Conservation (phyloP, 768 basidiomycete genomes). For the Pisolithus tinctorius region DNA sequence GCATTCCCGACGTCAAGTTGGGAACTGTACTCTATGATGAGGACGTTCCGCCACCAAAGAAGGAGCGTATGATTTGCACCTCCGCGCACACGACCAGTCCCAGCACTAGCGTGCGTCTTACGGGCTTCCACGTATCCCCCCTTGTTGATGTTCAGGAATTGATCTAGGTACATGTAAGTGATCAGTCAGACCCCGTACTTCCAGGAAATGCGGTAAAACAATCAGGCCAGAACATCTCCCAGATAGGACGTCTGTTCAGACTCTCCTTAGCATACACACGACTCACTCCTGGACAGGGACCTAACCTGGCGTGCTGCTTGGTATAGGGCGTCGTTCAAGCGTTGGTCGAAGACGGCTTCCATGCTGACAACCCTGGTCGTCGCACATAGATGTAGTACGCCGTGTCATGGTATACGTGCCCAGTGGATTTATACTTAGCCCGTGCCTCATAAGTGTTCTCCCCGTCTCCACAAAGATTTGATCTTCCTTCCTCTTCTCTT, state of each 20-base stretch:
- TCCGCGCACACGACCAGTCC: slow-evolving; percentile 67
- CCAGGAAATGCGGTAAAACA: background rate
- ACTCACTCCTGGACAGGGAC: slow-evolving; percentile 60
- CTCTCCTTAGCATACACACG: slow-evolving; percentile 82
- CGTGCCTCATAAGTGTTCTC: no score
- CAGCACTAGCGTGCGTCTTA: slow-evolving; percentile 74
- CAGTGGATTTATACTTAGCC: no score
- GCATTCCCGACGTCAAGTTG: slow-evolving; percentile 20
- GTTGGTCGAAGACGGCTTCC: background rate
- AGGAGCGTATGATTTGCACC: slow-evolving; percentile 64
- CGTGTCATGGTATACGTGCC: no score
- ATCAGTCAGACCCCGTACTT: slow-evolving; percentile 30
- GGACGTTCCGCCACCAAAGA: slow-evolving; percentile 31
- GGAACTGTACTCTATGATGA: slow-evolving; percentile 42
- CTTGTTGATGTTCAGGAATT: no score
- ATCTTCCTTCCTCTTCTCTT: no score
- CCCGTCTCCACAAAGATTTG: no score
- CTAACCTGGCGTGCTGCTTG: slow-evolving; percentile 77
- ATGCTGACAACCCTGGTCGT: no score
- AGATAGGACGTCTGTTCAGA: slow-evolving; percentile 28
- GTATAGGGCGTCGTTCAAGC: slow-evolving; percentile 44
- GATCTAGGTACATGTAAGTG: no score
- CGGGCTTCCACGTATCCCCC: slow-evolving; percentile 74
- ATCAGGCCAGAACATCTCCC: no score
- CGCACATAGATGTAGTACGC: no score